phyloP scores from a whole-genome alignment of 2,329 filamentous ascomycete species.

The Zalaria sp. region DNA sequence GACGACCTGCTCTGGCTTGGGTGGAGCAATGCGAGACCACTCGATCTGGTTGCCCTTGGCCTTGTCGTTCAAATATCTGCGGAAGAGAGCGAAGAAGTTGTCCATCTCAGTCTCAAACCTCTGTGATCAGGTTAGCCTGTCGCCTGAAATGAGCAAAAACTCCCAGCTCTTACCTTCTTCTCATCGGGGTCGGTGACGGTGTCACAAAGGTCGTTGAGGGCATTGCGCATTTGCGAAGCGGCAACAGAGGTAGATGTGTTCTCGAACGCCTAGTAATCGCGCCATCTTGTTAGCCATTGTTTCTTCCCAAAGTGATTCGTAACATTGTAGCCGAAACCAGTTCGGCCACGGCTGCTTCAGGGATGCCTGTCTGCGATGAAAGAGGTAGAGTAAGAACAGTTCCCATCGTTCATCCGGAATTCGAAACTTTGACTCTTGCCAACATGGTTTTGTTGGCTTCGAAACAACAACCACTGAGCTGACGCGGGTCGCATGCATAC shows the following conservation, averaged over 20 bases:
- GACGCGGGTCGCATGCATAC: too few relatives aligned
- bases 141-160: constrained; percentile 8
- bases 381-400: too few relatives aligned
- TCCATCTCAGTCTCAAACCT: constrained; percentile 99
- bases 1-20: constrained; percentile 84
- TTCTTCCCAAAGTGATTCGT: background rate
- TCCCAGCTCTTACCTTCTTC: constrained; percentile 53
- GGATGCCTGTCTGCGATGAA: background rate
- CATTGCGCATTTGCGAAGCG: constrained; percentile 97
- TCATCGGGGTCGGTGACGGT: constrained; percentile 64
- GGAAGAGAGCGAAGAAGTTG: constrained; percentile 99
- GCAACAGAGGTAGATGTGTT: constrained; percentile 98
- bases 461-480: too few relatives aligned
- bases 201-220: constrained; percentile 83
- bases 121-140: constrained; percentile 17
- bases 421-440: too few relatives aligned
- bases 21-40: constrained; percentile 93
- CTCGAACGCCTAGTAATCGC: constrained; percentile 67
- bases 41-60: constrained; percentile 93
- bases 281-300: too few relatives aligned
- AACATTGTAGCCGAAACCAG: background rate
- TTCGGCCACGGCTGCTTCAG: constrained; percentile 1
- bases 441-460: too few relatives aligned
- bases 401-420: too few relatives aligned
- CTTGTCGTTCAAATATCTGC: constrained; percentile 96